phyloP scores from a whole-genome alignment of 495 filamentous ascomycete species.

The Melanomma pulvis-pyrius region DNA sequence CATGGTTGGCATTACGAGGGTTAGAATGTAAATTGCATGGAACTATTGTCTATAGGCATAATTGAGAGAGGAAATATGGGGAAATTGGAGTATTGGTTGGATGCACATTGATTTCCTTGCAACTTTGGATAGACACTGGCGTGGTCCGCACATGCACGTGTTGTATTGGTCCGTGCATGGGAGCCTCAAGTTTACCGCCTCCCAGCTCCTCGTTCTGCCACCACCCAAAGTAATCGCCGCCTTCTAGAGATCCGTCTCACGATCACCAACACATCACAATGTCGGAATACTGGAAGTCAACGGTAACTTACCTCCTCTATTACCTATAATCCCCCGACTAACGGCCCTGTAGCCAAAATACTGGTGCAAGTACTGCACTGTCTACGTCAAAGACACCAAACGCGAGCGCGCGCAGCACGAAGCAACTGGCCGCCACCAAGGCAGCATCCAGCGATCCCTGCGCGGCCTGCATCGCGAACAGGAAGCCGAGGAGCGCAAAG shows the following conservation, averaged over 20 bases:
- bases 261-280: conserved; percentile 51
- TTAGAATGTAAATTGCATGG: background rate
- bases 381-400: conserved; percentile 87
- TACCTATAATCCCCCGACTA: background rate
- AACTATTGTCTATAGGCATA: too few relatives aligned
- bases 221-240: background rate
- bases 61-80: too few relatives aligned
- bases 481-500: conserved; percentile 74
- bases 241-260: background rate
- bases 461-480: conserved; percentile 82
- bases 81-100: too few relatives aligned
- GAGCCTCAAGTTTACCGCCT: background rate
- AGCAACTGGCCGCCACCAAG: conserved; percentile 84
- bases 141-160: too few relatives aligned
- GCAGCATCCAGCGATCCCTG: conserved; percentile 84
- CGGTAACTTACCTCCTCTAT: conserved; percentile 52
- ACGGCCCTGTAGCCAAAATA: conserved; percentile 65
- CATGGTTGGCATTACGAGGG: background rate
- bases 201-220: background rate
- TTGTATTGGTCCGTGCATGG: too few relatives aligned
- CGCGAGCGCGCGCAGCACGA: conserved; percentile 91
- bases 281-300: conserved; percentile 99
- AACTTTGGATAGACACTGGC: too few relatives aligned
- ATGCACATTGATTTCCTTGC: too few relatives aligned
- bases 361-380: conserved; percentile 97